phyloP scores from a whole-genome alignment of 345 rosid species.

The Populus davidiana region DNA sequence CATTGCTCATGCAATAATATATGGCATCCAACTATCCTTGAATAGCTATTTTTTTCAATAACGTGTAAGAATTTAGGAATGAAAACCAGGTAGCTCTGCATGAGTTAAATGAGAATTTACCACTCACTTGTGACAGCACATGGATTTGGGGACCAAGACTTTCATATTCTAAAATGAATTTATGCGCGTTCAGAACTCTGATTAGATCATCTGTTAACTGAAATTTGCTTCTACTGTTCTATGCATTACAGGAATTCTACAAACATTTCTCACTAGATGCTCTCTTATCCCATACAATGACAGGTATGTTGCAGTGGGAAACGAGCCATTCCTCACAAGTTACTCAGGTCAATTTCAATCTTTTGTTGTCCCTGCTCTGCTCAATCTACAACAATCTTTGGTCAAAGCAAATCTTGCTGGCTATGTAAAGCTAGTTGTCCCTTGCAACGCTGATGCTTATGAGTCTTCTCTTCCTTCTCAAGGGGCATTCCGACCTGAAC shows the following conservation, averaged over 20 bases:
- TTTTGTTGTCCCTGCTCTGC: constrained; percentile 72
- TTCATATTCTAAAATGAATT: background rate
- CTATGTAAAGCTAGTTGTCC: constrained; percentile 79
- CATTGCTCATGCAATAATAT: constrained; percentile 27
- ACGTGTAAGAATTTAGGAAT: background rate
- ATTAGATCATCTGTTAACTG: background rate
- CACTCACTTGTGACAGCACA: background rate
- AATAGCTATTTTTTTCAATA: constrained; percentile 11
- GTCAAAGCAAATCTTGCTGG: constrained; percentile 76
- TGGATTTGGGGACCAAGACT: background rate
- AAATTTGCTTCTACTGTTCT: background rate
- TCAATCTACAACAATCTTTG: constrained; percentile 81
- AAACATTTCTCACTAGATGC: constrained; percentile 1
- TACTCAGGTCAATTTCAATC: constrained; percentile 66
- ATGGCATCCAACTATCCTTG: constrained; percentile 10
- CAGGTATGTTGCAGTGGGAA: constrained; percentile 94
- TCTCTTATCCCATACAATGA: constrained; percentile 12
- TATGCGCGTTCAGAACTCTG: background rate
- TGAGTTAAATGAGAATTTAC: background rate
- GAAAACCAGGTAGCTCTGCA: background rate
- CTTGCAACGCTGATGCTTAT: constrained; percentile 96
- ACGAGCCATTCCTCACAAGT: constrained; percentile 85
- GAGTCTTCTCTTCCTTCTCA: constrained; percentile 80
- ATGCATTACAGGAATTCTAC: background rate
- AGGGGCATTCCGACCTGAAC: constrained; percentile 84